Base-by-base conservation (phyloP, 2,329 filamentous ascomycete genomes). In the Xylaria arbuscula region DNA sequence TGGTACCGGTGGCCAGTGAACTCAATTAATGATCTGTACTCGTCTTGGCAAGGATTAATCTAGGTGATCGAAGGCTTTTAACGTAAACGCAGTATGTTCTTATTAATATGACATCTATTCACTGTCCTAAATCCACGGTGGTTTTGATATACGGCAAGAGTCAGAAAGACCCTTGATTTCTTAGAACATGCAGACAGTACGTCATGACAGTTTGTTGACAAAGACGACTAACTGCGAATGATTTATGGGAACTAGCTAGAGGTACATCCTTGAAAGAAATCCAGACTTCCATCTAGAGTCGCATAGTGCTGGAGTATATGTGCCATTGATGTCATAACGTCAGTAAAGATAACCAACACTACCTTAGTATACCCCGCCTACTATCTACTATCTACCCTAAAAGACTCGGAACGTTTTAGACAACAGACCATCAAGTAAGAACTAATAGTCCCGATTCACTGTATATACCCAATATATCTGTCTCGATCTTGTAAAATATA, bases 261-360 rank as follows among this genome's bases (percentile, higher is more conserved):
- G 34, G 15, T 10, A 7, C 24, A 53, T 38, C 32, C 40, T 36
- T 24, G 17, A 47, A 53, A 53, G 47, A 63, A 63, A 64, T 24
- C 48, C 50, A 47, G 19, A 50, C n/a, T 5, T 24, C 24, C 11
- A 15, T 38, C 48, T 28, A 28, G 11, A 24, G 24, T 47, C 19
- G 7, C n/a, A 8, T 47, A 24, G 45, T 13, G 13, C 19, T 53
- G 11, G 2, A 3, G 28, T 19, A 54, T 38, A 22, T 11, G 47
- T 47, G 15, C 38, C 24, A 62, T 61, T 68, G 66, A 68, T 65
- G 62, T 68, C 66, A 68, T 68, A 38, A 53, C 50, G 2, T 19
- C 11, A 11, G 40, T 48, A 50, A 42, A 55, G 40, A 56, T 10
- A 17, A 24, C 15, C 42, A 24, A 42, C 28, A 28, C 28, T 28